Conservation (phyloP, 805 yeast genomes). For the Priceomyces carsonii region DNA sequence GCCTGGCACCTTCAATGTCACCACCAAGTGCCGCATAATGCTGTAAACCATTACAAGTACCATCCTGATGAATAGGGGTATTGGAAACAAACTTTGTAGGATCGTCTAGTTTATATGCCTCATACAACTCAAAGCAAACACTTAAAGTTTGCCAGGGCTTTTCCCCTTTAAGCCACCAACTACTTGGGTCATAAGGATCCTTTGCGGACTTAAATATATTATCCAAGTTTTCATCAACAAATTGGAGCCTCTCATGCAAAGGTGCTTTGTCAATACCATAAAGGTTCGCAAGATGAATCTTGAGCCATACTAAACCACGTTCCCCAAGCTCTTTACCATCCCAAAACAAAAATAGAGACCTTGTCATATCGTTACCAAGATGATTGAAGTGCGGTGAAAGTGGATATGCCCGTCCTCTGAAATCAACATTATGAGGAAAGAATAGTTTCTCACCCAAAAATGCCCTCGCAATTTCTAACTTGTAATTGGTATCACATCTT, state of each 20-base stretch:
- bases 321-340: slow-evolving; percentile 69
- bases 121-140: slow-evolving; percentile 63
- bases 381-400: slow-evolving; percentile 79
- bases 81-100: slow-evolving; percentile 68
- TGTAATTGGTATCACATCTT: slow-evolving; percentile 92
- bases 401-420: slow-evolving; percentile 85
- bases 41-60: slow-evolving; percentile 83
- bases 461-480: slow-evolving; percentile 92
- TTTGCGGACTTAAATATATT: slow-evolving; percentile 58
- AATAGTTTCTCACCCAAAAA: slow-evolving; percentile 72
- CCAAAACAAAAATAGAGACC: slow-evolving; percentile 75
- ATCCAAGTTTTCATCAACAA: slow-evolving; percentile 56
- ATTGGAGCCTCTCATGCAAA: slow-evolving; percentile 59
- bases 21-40: slow-evolving; percentile 89
- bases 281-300: slow-evolving; percentile 71
- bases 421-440: slow-evolving; percentile 81
- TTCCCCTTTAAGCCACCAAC: slow-evolving; percentile 75
- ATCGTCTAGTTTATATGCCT: slow-evolving; percentile 60
- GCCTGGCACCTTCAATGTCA: slow-evolving; percentile 78
- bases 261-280: slow-evolving; percentile 77
- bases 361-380: slow-evolving; percentile 74
- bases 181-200: slow-evolving; percentile 56
- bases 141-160: slow-evolving; percentile 84
- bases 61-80: slow-evolving; percentile 84
- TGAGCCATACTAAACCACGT: slow-evolving; percentile 69